Evolutionary conservation across 306 rosid species (phyloP).

Genomic region (Amphicarpaea edgeworthii): DNA sequence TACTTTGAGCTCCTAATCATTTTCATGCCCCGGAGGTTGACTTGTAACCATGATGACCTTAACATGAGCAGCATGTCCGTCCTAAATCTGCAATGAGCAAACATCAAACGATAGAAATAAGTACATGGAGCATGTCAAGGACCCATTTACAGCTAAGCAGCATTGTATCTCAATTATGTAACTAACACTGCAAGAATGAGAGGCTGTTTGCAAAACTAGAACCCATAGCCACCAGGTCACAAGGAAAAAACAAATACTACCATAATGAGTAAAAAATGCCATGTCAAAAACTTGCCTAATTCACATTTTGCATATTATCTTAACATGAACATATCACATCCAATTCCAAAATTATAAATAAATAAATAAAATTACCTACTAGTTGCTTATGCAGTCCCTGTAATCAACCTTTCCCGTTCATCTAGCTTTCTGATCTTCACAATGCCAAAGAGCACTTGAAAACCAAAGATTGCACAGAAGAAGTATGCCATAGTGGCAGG

Average conservation of each 20-base stretch:
- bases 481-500: conserved; percentile 80
- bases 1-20: conserved; percentile 33
- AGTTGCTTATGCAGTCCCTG: conserved; percentile 83
- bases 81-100: conserved; percentile 46
- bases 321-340: conserved; percentile 6
- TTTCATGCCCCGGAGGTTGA: conserved; percentile 24
- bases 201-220: neutral
- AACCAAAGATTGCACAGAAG: conserved; percentile 77
- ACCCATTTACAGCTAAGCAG: neutral
- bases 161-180: too few relatives aligned
- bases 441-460: conserved; percentile 92
- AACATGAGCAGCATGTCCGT: conserved; percentile 38
- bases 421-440: conserved; percentile 86
- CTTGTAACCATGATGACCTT: conserved; percentile 30
- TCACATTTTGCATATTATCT: conserved; percentile 36
- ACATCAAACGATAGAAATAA: conserved; percentile 19
- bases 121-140: conserved; percentile 23
- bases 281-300: conserved; percentile 6
- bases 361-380: conserved; percentile 53
- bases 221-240: conserved; percentile 1
- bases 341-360: neutral
- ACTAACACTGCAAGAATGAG: too few relatives aligned
- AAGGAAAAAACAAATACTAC: conserved; percentile 11
- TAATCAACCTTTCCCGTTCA: conserved; percentile 84
- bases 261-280: neutral